Base-by-base conservation (phyloP, 176 grass and related monocot genomes). In the Ensete glaucum region DNA sequence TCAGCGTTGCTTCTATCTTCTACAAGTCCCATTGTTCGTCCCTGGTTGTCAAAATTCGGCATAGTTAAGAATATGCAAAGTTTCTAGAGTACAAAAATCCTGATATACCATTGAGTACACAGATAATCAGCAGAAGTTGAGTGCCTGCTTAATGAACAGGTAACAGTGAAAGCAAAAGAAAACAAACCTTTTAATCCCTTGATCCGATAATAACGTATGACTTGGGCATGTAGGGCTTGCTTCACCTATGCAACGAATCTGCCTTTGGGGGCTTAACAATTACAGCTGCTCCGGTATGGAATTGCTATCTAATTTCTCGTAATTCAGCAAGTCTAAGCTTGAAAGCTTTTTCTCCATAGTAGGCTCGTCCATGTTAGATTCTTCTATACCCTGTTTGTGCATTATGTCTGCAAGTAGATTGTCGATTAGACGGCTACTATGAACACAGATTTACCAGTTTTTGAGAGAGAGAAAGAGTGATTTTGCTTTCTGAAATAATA, bases 151-250 rank as follows among this genome's bases (percentile, higher is more conserved):
- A 2, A 72, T 23, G 9, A 53, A 11, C 34, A 17, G 19, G 34
- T 43, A 13, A 76, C 10, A 50, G 77, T n/a, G 76, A 80, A 81
- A 19, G 67, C 52, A 82, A 75, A 1, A 29, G 15, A 79, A 50
- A 9, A 43, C 26, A 72, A 84, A 88, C 93, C 89, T 85, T 92
- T 85, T 90, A 83, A 84, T 92, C 89, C 83, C 74, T 90, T 70
- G 79, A 64, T 86, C 81, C 73, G 90, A 72, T 73, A 96, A 76
- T 73, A 89, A 85, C 10, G 73, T 54, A 5, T 83, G 85, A 81
- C 93, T 77, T 96, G 87, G 71, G 93, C 89, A 67, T 83, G 87
- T 51, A 96, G 85, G 29, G 93, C 93, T 90, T 96, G 93, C 79
- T 89, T 92, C 81, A 96, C 82, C 85, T 64, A 81, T 96, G 83